Base-by-base conservation (phyloP, 495 filamentous ascomycete species). In the Talaromyces liani region DNA sequence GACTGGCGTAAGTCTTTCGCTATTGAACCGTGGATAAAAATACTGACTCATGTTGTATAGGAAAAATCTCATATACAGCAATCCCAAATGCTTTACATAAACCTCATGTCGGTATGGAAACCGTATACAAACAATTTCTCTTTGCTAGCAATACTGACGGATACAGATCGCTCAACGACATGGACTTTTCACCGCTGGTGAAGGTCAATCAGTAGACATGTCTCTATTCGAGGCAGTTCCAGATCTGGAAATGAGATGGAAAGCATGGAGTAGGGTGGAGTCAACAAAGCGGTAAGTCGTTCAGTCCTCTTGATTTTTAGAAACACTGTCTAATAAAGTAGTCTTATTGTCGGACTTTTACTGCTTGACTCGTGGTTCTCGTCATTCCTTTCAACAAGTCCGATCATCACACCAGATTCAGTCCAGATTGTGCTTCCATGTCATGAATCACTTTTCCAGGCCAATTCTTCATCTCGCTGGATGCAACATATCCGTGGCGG, bases 191-290 rank as follows among this genome's bases (percentile, higher is more conserved):
- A 73, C 77, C 22, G 72, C 77, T 7, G 78, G 68, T 8, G 79
- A 82, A 61, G 75, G 76, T 20, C 77, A 81, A 63, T 69, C 76
- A 1, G 74, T 81, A 8, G 78, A 80, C 54, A 78, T 73, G 67
- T 73, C 71, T 51, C 65, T 82, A 6, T 81, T 81, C 47, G 76
- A 80, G 31, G 69, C 72, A 16, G 71, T 82, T 3, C 69, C 75
- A 7, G 79, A 82, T 68, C 72, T 79, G 20, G 81, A 82, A 34
- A 70, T 73, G 54, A 69, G 79, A 68, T 84, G 81, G 81, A 82
- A 82, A 63, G 77, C 79, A 4, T 84, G 81, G 81, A 76, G 75
- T 64, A 79, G 75, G 56, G 75, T 84, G 6, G 81, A 84, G 68
- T 80, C 76, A 27, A 73, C 72, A 0, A 84, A 84, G 53, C 71